Base-by-base conservation (phyloP, 225 moss, liverwort and hornwort genomes). In the Takakia lepidozioides region DNA sequence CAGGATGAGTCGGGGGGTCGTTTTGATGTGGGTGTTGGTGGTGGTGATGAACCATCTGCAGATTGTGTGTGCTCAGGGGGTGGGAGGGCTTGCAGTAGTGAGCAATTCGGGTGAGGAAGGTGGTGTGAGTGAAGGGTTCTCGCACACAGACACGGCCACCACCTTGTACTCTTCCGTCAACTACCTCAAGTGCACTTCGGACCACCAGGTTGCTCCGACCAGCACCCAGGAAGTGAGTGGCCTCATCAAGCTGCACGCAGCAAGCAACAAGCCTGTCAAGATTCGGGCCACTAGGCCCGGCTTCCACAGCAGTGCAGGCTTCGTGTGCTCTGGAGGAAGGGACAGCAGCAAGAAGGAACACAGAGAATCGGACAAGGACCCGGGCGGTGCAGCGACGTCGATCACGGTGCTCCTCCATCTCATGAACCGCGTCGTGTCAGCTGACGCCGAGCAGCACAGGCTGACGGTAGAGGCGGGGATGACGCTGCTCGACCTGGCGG, bases 401-500 rank as follows among this genome's bases (percentile, higher is more conserved):
- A 29, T 84, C 38, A 73, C 73, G 0, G 20, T 84, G n/a, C 54
- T 84, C 45, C 49, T 80, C 36, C 64, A 76, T 3, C 52, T 21
- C 3, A 62, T 84, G 76, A 84, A 80, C 43, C 56, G 67, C 13
- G 62, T 84, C 0, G 59, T 74, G 0, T 45, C 18, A 0, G 81
- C 65, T 6, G 70, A 84, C 16, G 7, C 27, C 2, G 44, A 43
- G 19, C 53, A 26, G 1, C 46, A 25, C 1, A 36, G 49, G 35
- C 19, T 84, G 4, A 81, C 81, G 0, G 73, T 84, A 30, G 73
- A 63, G 34, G 67, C 70, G 0, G 84, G 81, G 16, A 84, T 84
- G 76, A 76, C 81, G n/a, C 23, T 76, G 2, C 59, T 73, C 22
- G 44, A 65, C 47, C 67, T 84, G 3, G 70, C 54, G 8, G 65